Conservation (phyloP, 352 stramenopile genomes). For the Pythium guiyangense region DNA sequence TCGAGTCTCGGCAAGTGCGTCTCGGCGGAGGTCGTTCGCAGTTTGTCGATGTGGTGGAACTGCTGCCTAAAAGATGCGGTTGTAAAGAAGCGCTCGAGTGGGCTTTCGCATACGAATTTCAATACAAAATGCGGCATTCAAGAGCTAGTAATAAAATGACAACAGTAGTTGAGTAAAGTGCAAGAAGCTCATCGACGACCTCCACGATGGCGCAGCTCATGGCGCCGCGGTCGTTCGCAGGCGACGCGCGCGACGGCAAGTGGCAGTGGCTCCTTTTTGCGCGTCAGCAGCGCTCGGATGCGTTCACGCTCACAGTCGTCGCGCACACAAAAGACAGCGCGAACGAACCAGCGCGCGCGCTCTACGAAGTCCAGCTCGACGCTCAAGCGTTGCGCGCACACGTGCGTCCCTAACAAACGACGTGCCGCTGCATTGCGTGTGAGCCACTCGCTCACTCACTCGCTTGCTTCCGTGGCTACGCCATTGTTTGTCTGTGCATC, state of each 20-base stretch:
- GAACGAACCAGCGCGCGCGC: constrained; percentile 1
- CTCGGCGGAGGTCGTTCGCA: no score
- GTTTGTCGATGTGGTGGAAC: no score
- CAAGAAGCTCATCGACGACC: no score
- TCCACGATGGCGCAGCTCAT: neutral
- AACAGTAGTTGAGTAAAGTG: neutral
- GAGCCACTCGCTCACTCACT: neutral
- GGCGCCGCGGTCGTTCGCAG: constrained; percentile 30
- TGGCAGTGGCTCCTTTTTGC: constrained; percentile 55
- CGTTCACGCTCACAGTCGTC: constrained; percentile 34
- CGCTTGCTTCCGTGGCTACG: neutral
- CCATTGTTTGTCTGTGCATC: neutral
- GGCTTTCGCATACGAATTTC: neutral
- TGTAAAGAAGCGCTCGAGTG: neutral
- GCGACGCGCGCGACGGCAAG: constrained; percentile 7
- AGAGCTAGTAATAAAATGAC: neutral
- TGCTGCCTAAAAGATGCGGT: neutral
- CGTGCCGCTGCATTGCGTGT: neutral
- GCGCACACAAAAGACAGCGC: constrained; percentile 4
- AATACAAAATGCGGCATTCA: neutral
- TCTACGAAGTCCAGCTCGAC: constrained; percentile 34
- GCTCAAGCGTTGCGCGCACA: constrained; percentile 1
- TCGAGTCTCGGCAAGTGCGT: neutral
- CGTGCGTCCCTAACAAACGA: neutral
- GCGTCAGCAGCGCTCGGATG: constrained; percentile 12